Percentiles rank a stretch among this genome's conserved stretches.
Evolutionary conservation across 495 filamentous ascomycete genomes (phyloP).

Genomic region (Daldinia vernicosa): DNA sequence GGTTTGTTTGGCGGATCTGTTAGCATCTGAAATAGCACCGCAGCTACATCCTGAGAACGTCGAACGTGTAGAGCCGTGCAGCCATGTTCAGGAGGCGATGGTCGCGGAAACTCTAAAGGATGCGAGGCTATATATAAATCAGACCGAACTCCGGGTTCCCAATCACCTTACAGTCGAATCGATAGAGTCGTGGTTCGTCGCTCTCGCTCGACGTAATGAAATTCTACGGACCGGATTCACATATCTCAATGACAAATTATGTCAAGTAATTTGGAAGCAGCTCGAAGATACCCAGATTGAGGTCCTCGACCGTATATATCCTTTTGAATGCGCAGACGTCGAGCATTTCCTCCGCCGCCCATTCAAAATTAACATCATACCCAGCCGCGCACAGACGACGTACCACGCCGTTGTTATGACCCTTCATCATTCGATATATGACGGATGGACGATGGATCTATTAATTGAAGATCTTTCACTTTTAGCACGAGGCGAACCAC

Average conservation of each 20-base stretch:
- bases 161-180: slow-evolving; percentile 31
- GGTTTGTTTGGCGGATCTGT: neutral
- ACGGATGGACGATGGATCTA: slow-evolving; percentile 84
- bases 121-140: slow-evolving; percentile 73
- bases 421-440: slow-evolving; percentile 81
- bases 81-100: slow-evolving; percentile 80
- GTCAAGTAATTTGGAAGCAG: slow-evolving; percentile 68
- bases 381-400: slow-evolving; percentile 1
- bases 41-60: slow-evolving; percentile 47
- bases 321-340: slow-evolving; percentile 15
- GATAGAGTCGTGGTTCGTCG: slow-evolving; percentile 58
- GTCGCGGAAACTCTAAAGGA: slow-evolving; percentile 69
- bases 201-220: slow-evolving; percentile 64
- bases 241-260: slow-evolving; percentile 60
- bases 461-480: slow-evolving; percentile 68
- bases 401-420: slow-evolving; percentile 36
- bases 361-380: slow-evolving; percentile 62
- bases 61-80: slow-evolving; percentile 67
- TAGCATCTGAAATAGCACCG: slow-evolving; percentile 37
- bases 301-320: slow-evolving; percentile 43
- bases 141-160: slow-evolving; percentile 67
- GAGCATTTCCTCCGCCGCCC: slow-evolving; percentile 63
- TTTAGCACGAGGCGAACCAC: slow-evolving; percentile 45
- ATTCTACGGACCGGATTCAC: slow-evolving; percentile 76
- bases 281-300: slow-evolving; percentile 56